Evolutionary conservation across 371 early-diverging fungal genomes (phyloP).

Genomic region (Mortierella sp.): DNA sequence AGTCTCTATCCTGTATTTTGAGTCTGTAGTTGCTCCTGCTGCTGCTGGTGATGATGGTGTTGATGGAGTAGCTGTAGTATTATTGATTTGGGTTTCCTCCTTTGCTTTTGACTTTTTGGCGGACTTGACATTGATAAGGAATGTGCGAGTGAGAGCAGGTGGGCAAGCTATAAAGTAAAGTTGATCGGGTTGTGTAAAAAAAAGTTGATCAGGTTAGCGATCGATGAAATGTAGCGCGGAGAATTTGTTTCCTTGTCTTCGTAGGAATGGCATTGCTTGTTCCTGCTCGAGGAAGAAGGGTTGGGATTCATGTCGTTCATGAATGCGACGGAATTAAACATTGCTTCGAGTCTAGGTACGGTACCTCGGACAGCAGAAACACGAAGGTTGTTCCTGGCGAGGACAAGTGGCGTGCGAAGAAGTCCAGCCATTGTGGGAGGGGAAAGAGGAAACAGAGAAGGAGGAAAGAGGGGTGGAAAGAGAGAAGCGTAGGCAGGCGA

Average conservation of each 20-base stretch:
- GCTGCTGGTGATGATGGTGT: constrained; percentile 9
- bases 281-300: not conserved
- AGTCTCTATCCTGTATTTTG: constrained; percentile 53
- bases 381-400: constrained; percentile 44
- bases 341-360: not conserved
- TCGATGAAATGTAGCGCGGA: not conserved
- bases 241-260: not conserved
- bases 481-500: not conserved
- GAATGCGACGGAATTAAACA: too few relatives aligned
- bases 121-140: constrained; percentile 52
- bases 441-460: not conserved
- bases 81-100: not conserved
- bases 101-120: constrained; percentile 31
- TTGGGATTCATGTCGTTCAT: too few relatives aligned
- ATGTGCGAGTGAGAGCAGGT: constrained; percentile 42
- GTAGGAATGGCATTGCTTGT: not conserved
- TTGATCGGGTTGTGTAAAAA: constrained; percentile 10
- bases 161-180: constrained; percentile 31
- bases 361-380: constrained; percentile 46
- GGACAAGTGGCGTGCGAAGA: constrained; percentile 48
- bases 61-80: constrained; percentile 11
- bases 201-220: constrained; percentile 18
- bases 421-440: constrained; percentile 42
- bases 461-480: not conserved
- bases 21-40: constrained; percentile 12